Percentiles rank a stretch among this genome's conserved stretches.
phyloP scores from a whole-genome alignment of 1,284 basidiomycete species.

The Boletus smithii region DNA sequence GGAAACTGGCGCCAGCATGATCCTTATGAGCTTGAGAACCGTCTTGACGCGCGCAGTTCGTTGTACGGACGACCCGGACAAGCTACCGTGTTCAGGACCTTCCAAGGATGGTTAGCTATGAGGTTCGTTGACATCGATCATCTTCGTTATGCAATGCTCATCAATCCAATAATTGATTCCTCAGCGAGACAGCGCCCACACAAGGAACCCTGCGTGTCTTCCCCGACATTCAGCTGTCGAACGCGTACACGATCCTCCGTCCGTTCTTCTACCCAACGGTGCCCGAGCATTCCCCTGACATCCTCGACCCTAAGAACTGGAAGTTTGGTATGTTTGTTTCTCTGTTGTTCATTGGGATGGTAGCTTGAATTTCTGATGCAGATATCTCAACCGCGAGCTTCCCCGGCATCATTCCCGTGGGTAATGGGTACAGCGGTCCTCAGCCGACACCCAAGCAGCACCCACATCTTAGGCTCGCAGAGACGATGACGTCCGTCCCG shows the following conservation, averaged over 20 bases:
- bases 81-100: constrained; percentile 72
- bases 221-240: constrained; percentile 70
- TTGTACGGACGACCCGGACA: constrained; percentile 60
- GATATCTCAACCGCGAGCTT: constrained; percentile 57
- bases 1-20: constrained; percentile 72
- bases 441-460: constrained; percentile 50
- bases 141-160: background rate
- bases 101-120: constrained; percentile 76
- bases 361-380: constrained; percentile 22
- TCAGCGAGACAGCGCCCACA: constrained; percentile 64
- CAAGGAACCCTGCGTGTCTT: constrained; percentile 81
- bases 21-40: constrained; percentile 61
- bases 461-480: constrained; percentile 65
- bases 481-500: constrained; percentile 75
- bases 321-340: constrained; percentile 49
- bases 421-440: constrained; percentile 51
- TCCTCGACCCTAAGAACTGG: constrained; percentile 66
- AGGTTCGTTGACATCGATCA: constrained; percentile 38
- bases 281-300: constrained; percentile 39
- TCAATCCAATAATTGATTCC: background rate
- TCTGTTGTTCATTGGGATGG: background rate
- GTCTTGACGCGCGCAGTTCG: constrained; percentile 59
- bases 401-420: constrained; percentile 48
- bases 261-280: constrained; percentile 73
- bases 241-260: constrained; percentile 78